These are phyloP conservation scores for Diplocarpon rosae DNA, from an alignment of 2,329 filamentous ascomycete genomes.

Conservation along the genomic window DNA sequence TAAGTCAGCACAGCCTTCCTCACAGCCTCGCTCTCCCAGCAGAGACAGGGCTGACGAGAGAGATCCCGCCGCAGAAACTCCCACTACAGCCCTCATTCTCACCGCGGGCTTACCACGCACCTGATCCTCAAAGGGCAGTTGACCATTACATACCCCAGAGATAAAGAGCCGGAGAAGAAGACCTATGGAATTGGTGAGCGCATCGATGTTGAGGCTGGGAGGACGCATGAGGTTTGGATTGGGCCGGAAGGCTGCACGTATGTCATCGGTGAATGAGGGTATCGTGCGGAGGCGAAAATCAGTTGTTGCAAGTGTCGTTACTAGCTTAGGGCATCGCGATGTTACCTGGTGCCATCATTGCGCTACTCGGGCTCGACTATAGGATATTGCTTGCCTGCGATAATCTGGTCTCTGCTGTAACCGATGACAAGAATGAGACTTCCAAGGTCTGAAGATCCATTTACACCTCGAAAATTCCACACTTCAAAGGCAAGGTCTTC, in stretches of 20 bases:
- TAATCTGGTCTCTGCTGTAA: too few species aligned
- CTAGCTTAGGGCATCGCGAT: too few species aligned
- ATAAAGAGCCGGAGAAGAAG: conserved; percentile 41
- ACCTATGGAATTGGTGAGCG: conserved; percentile 50
- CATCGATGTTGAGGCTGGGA: conserved; percentile 54
- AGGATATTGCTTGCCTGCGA: too few species aligned
- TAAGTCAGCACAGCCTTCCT: conserved; percentile 32
- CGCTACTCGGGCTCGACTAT: too few species aligned
- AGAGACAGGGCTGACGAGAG: conserved; percentile 12
- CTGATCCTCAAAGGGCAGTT: conserved; percentile 54
- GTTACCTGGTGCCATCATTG: too few species aligned
- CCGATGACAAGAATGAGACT: too few species aligned
- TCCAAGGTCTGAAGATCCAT: too few species aligned
- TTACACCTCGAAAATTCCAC: too few species aligned
- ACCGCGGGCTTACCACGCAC: conserved; percentile 55
- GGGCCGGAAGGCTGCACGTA: conserved; percentile 56
- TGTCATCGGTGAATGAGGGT: conserved; percentile 46
- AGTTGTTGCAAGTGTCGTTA: too few species aligned
- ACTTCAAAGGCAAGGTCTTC: too few species aligned
- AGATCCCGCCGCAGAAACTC: conserved; percentile 40
- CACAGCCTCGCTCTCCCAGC: not conserved
- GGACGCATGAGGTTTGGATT: conserved; percentile 60
- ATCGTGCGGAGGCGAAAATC: too few species aligned
- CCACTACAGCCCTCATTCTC: conserved; percentile 58
- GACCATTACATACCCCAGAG: conserved; percentile 56